Conservation (phyloP, 148 eudicot genomes). For the Rhododendron ovatum region DNA sequence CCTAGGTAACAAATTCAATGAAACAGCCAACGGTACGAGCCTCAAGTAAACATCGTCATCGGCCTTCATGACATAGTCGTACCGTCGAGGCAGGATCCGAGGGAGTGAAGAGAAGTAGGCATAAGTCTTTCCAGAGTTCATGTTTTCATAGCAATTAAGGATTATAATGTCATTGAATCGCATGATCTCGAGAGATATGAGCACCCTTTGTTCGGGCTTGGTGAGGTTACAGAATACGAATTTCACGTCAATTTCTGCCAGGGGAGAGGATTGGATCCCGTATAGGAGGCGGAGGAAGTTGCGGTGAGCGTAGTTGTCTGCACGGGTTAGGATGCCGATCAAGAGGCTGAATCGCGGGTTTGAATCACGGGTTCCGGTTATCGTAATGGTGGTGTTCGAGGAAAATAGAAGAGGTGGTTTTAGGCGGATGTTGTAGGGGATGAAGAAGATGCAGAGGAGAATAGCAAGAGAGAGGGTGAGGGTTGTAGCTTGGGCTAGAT, state of each 20-base stretch:
- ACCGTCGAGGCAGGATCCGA: constrained; percentile 18
- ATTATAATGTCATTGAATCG: constrained; percentile 49
- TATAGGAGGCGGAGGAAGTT: constrained; percentile 59
- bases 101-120: constrained; percentile 52
- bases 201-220: constrained; percentile 31
- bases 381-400: constrained; percentile 11
- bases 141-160: constrained; percentile 49
- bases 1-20: constrained; percentile 38
- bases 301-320: constrained; percentile 39
- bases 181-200: constrained; percentile 45
- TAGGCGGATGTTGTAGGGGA: constrained; percentile 25
- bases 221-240: constrained; percentile 55
- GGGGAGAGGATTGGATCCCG: constrained; percentile 35
- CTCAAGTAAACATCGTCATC: constrained; percentile 51
- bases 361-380: not conserved
- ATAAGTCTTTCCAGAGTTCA: constrained; percentile 56
- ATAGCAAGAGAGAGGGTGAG: constrained; percentile 20
- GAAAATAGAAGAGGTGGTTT: constrained; percentile 18
- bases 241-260: constrained; percentile 39
- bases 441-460: constrained; percentile 22
- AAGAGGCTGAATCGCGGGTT: constrained; percentile 28
- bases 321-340: constrained; percentile 44
- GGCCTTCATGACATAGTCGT: constrained; percentile 58
- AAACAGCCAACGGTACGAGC: constrained; percentile 24
- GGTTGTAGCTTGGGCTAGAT: constrained; percentile 16